Base-by-base conservation (phyloP, 2,329 filamentous ascomycete genomes). In the Curvularia sp. region DNA sequence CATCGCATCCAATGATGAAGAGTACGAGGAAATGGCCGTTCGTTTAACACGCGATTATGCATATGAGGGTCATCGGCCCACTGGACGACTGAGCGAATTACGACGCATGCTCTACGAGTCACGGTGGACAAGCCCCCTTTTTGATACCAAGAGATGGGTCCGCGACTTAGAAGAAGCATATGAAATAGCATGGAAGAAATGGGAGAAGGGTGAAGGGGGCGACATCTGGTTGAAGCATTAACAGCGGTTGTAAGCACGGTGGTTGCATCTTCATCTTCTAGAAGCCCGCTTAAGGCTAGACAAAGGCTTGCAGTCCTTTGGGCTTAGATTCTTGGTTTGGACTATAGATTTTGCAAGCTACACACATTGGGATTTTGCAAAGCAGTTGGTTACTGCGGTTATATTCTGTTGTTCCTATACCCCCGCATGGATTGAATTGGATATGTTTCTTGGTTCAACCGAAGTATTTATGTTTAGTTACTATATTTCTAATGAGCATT, bases 61-160 rank as follows among this genome's bases (percentile, higher is more conserved):
- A 13, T 78, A 79, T 47, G 62, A 70, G 13, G 72, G 72, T 10
- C 67, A 77, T 53, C 60, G 68, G 15, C 59, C 69, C 10, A 70
- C 51, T 9, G 95, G 95, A 1, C 84, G 93, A 55, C 80, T 99
- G 52, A 86, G 87, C 49, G 89, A 96, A 57, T 81, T 99, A 58
- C 86, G 95, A 61, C 89, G 86, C 73, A 81, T 97, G 69, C 79
- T 99, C 10, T 98, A 93, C 80, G 85, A 92, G 61, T 88, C 87
- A 70, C 88, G 94, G 67, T 96, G 92, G 90, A 86, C 82, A 27
- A 96, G 93, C 76, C 90, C 90, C 13, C 82, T 99, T 42, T 99
- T 99, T 74, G 88, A 99, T 77, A 99, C 95, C 5, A 86, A 83
- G 67, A 85, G 95, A 67, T 99, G 95, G 95, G 94, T 98, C 25